phyloP scores from a whole-genome alignment of 139 green algal species.

The Nannochloris sp. region DNA sequence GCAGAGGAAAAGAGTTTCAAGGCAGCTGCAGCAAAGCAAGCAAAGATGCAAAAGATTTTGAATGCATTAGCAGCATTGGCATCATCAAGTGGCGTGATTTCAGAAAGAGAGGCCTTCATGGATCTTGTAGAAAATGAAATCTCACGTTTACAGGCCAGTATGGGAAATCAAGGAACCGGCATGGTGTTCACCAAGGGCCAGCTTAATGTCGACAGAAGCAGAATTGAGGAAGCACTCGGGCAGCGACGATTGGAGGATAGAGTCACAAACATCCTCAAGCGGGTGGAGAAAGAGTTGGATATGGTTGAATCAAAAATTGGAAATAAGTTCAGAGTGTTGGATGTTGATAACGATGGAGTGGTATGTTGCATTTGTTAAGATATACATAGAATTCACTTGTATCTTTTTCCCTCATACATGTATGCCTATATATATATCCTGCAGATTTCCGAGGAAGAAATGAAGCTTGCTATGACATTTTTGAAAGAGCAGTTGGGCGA shows the following conservation, averaged over 20 bases:
- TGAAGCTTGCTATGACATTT: conserved; percentile 54
- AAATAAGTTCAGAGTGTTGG: conserved; percentile 56
- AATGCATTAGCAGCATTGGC: conserved; percentile 35
- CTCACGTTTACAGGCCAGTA: conserved; percentile 32
- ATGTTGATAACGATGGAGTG: conserved; percentile 66
- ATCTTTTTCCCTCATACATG: conserved; percentile 2
- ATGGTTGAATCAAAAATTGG: conserved; percentile 56
- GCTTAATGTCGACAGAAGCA: conserved; percentile 11
- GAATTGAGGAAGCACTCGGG: conserved; percentile 36
- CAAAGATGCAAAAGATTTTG: conserved; percentile 45
- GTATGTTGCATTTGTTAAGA: not conserved
- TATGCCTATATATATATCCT: conserved; percentile 5
- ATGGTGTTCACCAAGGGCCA: conserved; percentile 37
- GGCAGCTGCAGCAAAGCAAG: conserved; percentile 37
- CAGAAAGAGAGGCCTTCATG: conserved; percentile 75
- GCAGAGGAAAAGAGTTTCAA: conserved; percentile 41
- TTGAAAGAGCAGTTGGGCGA: conserved; percentile 57
- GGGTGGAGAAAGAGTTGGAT: conserved; percentile 76
- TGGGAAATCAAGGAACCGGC: conserved; percentile 23
- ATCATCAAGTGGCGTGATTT: conserved; percentile 44
- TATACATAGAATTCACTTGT: not conserved
- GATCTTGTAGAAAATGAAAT: conserved; percentile 72
- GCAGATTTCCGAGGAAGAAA: conserved; percentile 44
- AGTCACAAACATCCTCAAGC: conserved; percentile 59
- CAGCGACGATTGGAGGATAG: conserved; percentile 45